Evolutionary conservation across 2,329 filamentous ascomycete genomes (phyloP).

Genomic region (Epichloe bromicola): DNA sequence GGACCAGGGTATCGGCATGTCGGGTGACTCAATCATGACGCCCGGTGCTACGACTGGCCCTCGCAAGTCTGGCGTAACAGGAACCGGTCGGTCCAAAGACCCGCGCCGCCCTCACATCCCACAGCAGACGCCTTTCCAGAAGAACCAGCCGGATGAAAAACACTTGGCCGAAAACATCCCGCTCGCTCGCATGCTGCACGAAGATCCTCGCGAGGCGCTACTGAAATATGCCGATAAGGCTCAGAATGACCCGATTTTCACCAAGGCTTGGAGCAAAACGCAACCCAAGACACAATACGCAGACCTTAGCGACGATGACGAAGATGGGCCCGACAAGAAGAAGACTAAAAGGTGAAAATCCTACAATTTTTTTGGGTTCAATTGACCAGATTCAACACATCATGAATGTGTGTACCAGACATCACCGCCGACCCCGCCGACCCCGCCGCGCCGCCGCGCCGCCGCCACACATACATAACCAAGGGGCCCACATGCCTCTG

Average conservation of each 20-base stretch:
- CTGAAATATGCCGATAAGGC: conserved; percentile 91
- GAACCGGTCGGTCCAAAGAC: conserved; percentile 63
- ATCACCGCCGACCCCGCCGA: neutral
- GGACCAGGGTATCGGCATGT: conserved; percentile 68
- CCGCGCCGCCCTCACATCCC: conserved; percentile 78
- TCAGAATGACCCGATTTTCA: conserved; percentile 87
- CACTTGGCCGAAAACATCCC: conserved; percentile 83
- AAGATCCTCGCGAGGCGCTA: conserved; percentile 87
- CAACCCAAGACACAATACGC: conserved; percentile 89
- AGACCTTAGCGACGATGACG: conserved; percentile 77
- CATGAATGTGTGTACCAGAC: neutral
- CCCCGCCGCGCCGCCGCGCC: neutral
- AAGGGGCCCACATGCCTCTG: neutral
- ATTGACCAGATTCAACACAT: neutral
- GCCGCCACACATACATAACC: neutral
- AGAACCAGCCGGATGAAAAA: conserved; percentile 77
- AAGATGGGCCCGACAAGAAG: conserved; percentile 55
- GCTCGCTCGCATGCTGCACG: conserved; percentile 83
- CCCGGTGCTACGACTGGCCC: conserved; percentile 45
- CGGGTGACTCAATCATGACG: conserved; percentile 67
- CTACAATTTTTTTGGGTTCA: neutral
- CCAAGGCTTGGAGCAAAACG: conserved; percentile 81
- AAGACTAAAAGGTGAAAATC: conserved; percentile 36
- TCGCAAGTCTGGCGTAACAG: conserved; percentile 56
- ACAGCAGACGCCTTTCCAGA: conserved; percentile 75